Conservation (phyloP, 768 basidiomycete species). For the Albatrellus ellisii region DNA sequence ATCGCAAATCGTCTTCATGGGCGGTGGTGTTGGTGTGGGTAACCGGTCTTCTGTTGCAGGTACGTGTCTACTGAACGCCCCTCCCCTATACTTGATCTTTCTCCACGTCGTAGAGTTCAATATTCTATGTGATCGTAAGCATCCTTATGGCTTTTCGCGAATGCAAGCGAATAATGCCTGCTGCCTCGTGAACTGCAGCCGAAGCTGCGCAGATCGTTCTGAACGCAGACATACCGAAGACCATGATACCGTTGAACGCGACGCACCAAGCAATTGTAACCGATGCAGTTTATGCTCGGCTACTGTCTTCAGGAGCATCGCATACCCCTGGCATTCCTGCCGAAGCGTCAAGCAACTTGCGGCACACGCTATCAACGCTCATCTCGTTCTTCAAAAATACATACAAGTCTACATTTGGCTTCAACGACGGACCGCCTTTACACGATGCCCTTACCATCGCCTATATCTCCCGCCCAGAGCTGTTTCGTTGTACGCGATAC, state of each 20-base stretch:
- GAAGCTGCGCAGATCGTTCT: conserved; percentile 78
- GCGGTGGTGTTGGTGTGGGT: conserved; percentile 78
- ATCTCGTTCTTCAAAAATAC: conserved; percentile 60
- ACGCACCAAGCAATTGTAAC: conserved; percentile 79
- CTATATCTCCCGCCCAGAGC: conserved; percentile 53
- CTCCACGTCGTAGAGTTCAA: conserved; percentile 78
- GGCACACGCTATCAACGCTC: conserved; percentile 63
- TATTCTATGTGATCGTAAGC: conserved; percentile 69
- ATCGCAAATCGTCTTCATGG: conserved; percentile 78
- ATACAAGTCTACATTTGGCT: conserved; percentile 69
- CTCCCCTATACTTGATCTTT: no score
- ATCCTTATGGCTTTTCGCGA: background rate
- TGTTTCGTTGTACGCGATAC: conserved; percentile 52
- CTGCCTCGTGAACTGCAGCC: conserved; percentile 35
- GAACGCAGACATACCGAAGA: conserved; percentile 49
- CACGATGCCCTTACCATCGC: conserved; percentile 80
- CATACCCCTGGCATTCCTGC: background rate
- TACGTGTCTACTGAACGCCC: conserved; percentile 14
- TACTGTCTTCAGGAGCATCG: conserved; percentile 29
- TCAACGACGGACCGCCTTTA: conserved; percentile 73
- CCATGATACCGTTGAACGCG: conserved; percentile 81
- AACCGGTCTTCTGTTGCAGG: conserved; percentile 70
- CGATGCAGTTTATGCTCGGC: conserved; percentile 30
- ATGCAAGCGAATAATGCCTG: background rate
- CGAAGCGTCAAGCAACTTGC: conserved; percentile 31